These are phyloP conservation scores for Solanum medicagineum DNA, from an alignment of 257 asterid genomes.

Conservation along the genomic window DNA sequence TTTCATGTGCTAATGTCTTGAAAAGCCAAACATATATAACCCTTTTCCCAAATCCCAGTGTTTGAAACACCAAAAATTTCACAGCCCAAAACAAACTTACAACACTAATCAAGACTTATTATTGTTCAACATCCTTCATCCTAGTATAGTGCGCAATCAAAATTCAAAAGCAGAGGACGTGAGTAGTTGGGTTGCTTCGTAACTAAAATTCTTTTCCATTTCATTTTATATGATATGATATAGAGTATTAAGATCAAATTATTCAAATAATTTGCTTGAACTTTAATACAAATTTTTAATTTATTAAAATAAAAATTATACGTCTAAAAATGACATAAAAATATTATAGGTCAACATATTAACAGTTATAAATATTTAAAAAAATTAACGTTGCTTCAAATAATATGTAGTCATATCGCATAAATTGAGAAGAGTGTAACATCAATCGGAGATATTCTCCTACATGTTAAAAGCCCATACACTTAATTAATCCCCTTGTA, in stretches of 20 bases:
- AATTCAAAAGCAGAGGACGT: neutral
- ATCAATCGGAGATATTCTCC: no score
- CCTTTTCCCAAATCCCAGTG: constrained; percentile 9
- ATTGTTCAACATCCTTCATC: neutral
- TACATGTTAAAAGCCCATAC: no score
- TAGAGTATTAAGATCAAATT: neutral
- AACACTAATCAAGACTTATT: neutral
- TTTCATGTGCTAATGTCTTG: constrained; percentile 10
- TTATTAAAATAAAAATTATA: no score
- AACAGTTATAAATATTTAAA: no score
- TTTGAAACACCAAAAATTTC: neutral
- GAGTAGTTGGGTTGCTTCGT: neutral
- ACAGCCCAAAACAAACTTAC: neutral
- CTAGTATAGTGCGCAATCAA: neutral
- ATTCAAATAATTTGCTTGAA: no score
- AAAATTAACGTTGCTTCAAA: no score
- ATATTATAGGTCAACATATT: no score
- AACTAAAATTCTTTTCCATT: neutral
- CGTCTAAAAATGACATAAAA: no score
- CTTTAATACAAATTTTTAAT: no score
- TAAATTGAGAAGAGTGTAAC: no score
- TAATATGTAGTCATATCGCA: no score
- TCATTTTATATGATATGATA: neutral
- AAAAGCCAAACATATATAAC: neutral
- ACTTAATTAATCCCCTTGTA: no score